These are phyloP conservation scores for Vanderwaltozyma verrucispora DNA, from an alignment of 805 yeast genomes.

Conservation along the genomic window DNA sequence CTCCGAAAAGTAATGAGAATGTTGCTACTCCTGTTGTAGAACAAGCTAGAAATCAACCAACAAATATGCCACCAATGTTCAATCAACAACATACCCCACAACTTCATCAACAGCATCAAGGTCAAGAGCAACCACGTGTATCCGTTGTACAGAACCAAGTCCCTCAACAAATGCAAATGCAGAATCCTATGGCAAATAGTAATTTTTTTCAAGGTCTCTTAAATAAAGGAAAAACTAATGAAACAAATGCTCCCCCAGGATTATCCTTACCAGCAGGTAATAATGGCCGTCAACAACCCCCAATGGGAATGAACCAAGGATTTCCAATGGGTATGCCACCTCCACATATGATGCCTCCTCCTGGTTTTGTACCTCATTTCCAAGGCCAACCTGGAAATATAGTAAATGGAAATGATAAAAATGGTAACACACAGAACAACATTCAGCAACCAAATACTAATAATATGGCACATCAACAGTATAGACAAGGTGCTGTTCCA, in stretches of 20 bases:
- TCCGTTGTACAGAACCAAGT: constrained; percentile 4
- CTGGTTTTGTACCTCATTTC: constrained; percentile 14
- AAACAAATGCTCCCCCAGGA: constrained; percentile 7
- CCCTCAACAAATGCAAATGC: constrained; percentile 6
- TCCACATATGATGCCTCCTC: constrained; percentile 17
- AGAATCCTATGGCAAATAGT: constrained; percentile 12
- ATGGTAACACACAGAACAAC: not conserved
- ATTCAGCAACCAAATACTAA: constrained; percentile 4
- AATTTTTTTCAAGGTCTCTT: constrained; percentile 25
- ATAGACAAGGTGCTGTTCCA: constrained; percentile 23
- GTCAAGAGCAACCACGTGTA: not conserved
- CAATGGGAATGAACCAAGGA: constrained; percentile 6
- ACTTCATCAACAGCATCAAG: not conserved
- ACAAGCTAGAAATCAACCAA: not conserved
- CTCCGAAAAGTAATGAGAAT: constrained; percentile 2
- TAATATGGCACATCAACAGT: constrained; percentile 13
- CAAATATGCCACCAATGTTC: no score
- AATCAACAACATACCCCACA: constrained; percentile 1
- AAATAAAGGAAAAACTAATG: constrained; percentile 17
- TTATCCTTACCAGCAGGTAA: constrained; percentile 4
- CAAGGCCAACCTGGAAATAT: constrained; percentile 3
- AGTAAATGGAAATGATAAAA: not conserved
- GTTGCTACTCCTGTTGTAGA: not conserved
- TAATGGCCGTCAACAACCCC: constrained; percentile 7
- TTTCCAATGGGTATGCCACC: constrained; percentile 16